Percentiles rank a stretch among this genome's conserved stretches.
Conservation (phyloP, 2,329 filamentous ascomycete species). For the Aspergillus sp. region DNA sequence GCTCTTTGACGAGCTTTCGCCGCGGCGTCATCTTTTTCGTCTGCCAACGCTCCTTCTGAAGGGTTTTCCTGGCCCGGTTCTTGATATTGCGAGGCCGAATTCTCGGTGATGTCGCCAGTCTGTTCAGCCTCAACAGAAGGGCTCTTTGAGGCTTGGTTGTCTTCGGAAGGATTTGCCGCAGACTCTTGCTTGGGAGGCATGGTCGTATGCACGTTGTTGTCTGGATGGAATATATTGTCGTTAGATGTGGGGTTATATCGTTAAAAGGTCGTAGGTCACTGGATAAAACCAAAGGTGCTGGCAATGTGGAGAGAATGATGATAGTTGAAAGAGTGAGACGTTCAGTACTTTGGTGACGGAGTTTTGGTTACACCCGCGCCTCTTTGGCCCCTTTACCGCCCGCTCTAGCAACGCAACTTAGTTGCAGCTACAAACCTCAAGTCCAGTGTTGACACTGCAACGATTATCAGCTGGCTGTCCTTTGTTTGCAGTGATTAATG, state of each 20-base stretch:
- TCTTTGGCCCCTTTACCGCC: too few species aligned
- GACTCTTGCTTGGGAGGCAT: conserved; percentile 10
- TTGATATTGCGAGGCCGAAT: background rate
- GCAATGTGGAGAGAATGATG: too few species aligned
- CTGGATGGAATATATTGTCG: too few species aligned
- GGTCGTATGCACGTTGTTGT: background rate
- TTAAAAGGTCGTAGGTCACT: too few species aligned
- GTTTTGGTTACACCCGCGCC: too few species aligned
- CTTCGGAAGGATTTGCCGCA: conserved; percentile 8
- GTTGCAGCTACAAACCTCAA: background rate
- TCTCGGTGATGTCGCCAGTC: background rate
- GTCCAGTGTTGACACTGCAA: background rate
- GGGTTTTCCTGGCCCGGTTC: conserved; percentile 8
- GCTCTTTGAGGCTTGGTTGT: conserved; percentile 5
- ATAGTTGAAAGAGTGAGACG: background rate
- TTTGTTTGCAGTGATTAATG: conserved; percentile 1
- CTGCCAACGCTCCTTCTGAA: background rate
- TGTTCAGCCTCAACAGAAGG: conserved; percentile 8
- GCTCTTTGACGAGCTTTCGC: conserved; percentile 55
- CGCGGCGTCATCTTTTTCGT: conserved; percentile 18
- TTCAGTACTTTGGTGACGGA: too few species aligned
- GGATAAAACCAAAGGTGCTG: too few species aligned
- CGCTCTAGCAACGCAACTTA: background rate
- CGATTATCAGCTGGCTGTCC: background rate
- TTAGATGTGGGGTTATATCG: too few species aligned